phyloP scores from a whole-genome alignment of 2,329 filamentous ascomycete species.

The Talaromyces sp. region DNA sequence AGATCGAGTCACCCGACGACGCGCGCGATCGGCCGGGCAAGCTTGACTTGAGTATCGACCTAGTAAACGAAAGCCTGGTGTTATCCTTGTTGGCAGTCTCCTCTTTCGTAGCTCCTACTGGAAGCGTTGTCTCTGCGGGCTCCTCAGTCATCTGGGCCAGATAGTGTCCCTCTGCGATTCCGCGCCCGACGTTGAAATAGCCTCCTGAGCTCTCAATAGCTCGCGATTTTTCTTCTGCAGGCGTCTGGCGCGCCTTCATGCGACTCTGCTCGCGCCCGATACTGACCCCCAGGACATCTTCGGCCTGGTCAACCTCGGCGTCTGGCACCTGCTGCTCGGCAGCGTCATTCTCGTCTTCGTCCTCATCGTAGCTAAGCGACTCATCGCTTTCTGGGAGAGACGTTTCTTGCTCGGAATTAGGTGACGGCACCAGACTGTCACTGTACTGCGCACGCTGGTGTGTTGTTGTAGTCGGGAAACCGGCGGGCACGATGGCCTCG shows the following conservation, averaged over 20 bases:
- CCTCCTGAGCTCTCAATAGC: slow-evolving; percentile 46
- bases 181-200: slow-evolving; percentile 41
- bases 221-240: slow-evolving; percentile 54
- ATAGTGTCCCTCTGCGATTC: slow-evolving; percentile 18
- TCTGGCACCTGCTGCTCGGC: slow-evolving; percentile 4
- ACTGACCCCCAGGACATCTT: slow-evolving; percentile 51
- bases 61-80: slow-evolving; percentile 1
- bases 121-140: slow-evolving; percentile 16
- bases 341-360: not conserved
- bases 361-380: slow-evolving; percentile 4
- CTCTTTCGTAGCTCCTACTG: not conserved
- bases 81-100: slow-evolving; percentile 10
- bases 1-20: slow-evolving; percentile 29
- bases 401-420: not conserved
- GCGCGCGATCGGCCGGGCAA: slow-evolving; percentile 27
- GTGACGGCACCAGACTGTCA: not conserved
- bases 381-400: not conserved
- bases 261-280: slow-evolving; percentile 53
- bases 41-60: slow-evolving; percentile 10
- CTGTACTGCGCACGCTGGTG: not conserved
- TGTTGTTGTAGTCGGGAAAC: not conserved
- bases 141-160: slow-evolving; percentile 26
- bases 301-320: slow-evolving; percentile 28
- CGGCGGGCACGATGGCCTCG: not conserved
- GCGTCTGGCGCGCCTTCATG: slow-evolving; percentile 51